Conservation (phyloP, 2,329 filamentous ascomycete genomes). For the Fusarium sp. region DNA sequence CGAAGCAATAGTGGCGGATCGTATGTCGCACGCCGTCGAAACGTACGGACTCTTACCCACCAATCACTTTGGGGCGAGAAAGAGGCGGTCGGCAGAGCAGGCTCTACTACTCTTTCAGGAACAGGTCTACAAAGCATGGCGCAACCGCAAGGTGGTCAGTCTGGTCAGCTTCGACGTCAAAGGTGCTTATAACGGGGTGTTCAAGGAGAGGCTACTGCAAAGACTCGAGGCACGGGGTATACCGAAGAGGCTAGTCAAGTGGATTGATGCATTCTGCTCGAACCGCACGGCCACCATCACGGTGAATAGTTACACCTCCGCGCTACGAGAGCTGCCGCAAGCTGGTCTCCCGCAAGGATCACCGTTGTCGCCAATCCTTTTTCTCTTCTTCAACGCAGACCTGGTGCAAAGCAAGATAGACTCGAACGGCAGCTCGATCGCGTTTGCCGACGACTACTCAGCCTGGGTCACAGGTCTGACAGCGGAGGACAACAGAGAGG, state of each 20-base stretch:
- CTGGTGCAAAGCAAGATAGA: not conserved
- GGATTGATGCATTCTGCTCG: not conserved
- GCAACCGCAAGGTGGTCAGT: no score
- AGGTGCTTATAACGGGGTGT: no score
- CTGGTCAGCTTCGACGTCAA: no score
- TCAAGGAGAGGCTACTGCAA: not conserved
- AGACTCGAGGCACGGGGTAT: no score
- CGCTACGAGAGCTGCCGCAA: not conserved
- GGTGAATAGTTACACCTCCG: not conserved
- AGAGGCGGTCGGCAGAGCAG: no score
- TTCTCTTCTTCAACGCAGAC: slow-evolving; percentile 12
- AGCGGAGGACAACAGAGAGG: not conserved
- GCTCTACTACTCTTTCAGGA: no score
- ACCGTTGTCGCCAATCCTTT: not conserved
- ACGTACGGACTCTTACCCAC: no score
- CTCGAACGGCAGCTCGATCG: not conserved
- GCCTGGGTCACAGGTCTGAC: not conserved
- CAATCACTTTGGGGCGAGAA: no score
- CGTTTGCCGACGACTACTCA: not conserved
- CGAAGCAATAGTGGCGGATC: no score
- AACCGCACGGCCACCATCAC: not conserved
- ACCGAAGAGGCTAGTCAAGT: not conserved
- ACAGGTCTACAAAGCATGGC: no score
- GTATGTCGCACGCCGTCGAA: no score
- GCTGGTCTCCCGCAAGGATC: not conserved